A percentile compares a stretch with the other conserved stretches of the same genome.
Conservation (phyloP, 495 filamentous ascomycete species). For the Tuber microsphaerosporum region DNA sequence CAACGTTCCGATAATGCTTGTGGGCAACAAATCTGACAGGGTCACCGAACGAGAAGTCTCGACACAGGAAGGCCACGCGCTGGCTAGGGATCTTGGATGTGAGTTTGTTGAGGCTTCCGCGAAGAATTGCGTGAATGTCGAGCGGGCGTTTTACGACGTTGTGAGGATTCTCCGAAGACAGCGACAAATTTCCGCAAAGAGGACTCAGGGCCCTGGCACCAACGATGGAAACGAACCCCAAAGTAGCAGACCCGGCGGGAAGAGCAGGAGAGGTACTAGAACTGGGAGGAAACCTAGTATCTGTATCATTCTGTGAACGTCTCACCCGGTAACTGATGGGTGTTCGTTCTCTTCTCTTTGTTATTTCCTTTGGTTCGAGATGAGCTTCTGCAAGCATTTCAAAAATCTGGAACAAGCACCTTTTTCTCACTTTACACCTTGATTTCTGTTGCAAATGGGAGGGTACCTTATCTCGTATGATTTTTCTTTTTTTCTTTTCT, state of each 20-base stretch:
- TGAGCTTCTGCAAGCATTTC: not conserved
- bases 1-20: conserved; percentile 84
- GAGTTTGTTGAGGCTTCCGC: conserved; percentile 97
- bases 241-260: conserved; percentile 10
- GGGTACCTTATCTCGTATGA: not conserved
- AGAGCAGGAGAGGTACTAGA: conserved; percentile 9
- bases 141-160: conserved; percentile 97
- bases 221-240: conserved; percentile 26
- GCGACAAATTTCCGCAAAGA: conserved; percentile 49
- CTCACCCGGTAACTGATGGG: not conserved
- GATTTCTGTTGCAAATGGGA: not conserved
- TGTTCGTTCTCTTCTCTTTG: not conserved
- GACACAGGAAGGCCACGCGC: conserved; percentile 85
- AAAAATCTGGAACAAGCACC: not conserved
- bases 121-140: conserved; percentile 99
- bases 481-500: not conserved
- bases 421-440: not conserved
- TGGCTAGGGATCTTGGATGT: conserved; percentile 87
- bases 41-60: conserved; percentile 94
- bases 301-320: conserved; percentile 30
- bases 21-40: conserved; percentile 96
- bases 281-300: conserved; percentile 10
- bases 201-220: conserved; percentile 28
- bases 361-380: not conserved
- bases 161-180: conserved; percentile 82